phyloP scores from a whole-genome alignment of 2,329 filamentous ascomycete species.

The Curvularia lunata region DNA sequence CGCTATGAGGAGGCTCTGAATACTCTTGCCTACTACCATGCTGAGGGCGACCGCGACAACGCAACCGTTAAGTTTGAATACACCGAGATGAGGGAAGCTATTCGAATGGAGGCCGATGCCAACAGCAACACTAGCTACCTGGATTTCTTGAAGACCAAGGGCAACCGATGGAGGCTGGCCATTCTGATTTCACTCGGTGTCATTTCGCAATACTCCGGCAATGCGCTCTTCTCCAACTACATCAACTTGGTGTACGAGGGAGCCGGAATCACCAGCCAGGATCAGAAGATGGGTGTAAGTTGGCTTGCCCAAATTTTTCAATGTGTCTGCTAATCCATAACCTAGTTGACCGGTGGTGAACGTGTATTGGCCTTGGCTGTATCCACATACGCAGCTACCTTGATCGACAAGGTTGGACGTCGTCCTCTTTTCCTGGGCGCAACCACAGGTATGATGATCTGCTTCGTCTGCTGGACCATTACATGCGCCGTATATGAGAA shows the following conservation, averaged over 20 bases:
- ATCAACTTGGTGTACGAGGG: slow-evolving; percentile 66
- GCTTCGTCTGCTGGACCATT: slow-evolving; percentile 49
- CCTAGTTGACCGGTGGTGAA: slow-evolving; percentile 54
- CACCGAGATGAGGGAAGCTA: slow-evolving; percentile 69
- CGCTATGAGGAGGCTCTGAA: slow-evolving; percentile 66
- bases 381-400: slow-evolving; percentile 61
- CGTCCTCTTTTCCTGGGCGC: slow-evolving; percentile 62
- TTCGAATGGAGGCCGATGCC: slow-evolving; percentile 61
- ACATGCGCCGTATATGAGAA: slow-evolving; percentile 36
- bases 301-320: too few species aligned
- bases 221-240: slow-evolving; percentile 71
- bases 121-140: slow-evolving; percentile 60
- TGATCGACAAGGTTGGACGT: slow-evolving; percentile 63
- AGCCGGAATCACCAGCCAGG: slow-evolving; percentile 62
- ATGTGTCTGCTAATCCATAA: slow-evolving; percentile 7
- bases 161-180: slow-evolving; percentile 69
- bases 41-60: slow-evolving; percentile 64
- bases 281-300: slow-evolving; percentile 51
- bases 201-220: slow-evolving; percentile 72
- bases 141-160: slow-evolving; percentile 67
- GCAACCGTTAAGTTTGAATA: slow-evolving; percentile 70
- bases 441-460: slow-evolving; percentile 45
- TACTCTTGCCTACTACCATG: slow-evolving; percentile 68
- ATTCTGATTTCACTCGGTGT: slow-evolving; percentile 69
- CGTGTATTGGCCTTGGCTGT: slow-evolving; percentile 65